These are phyloP conservation scores for Draba incana DNA, from an alignment of 345 rosid genomes.

Conservation along the genomic window DNA sequence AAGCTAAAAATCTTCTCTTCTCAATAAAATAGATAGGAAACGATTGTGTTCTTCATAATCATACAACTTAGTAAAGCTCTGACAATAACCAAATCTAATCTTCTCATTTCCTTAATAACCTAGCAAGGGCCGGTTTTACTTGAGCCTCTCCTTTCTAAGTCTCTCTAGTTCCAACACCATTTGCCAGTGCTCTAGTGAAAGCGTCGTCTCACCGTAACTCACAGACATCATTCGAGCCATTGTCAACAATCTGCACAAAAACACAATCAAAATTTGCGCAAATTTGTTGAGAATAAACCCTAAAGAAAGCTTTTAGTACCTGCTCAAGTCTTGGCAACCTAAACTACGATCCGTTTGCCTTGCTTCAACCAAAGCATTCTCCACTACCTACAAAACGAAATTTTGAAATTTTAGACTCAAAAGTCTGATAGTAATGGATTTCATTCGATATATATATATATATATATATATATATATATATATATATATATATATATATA, in stretches of 20 bases:
- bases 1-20: background rate
- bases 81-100: conserved; percentile 24
- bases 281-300: background rate
- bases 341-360: conserved; percentile 79
- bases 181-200: conserved; percentile 83
- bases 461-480: conserved; percentile 47
- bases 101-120: background rate
- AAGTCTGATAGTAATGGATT: conserved; percentile 3
- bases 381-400: conserved; percentile 57
- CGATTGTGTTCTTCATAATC: conserved; percentile 11
- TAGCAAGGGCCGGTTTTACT: conserved; percentile 32
- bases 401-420: background rate
- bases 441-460: conserved; percentile 17
- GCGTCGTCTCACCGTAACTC: conserved; percentile 67
- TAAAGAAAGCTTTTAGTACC: conserved; percentile 43
- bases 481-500: conserved; percentile 48
- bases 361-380: conserved; percentile 80
- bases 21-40: conserved; percentile 10
- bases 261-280: background rate
- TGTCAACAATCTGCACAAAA: conserved; percentile 64
- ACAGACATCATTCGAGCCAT: conserved; percentile 82
- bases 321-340: conserved; percentile 81
- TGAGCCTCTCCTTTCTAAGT: conserved; percentile 72
- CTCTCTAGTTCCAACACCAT: conserved; percentile 86
- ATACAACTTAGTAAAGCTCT: conserved; percentile 6